These are phyloP conservation scores for Asclepias syriaca DNA, from an alignment of 257 asterid species.

Conservation along the genomic window DNA sequence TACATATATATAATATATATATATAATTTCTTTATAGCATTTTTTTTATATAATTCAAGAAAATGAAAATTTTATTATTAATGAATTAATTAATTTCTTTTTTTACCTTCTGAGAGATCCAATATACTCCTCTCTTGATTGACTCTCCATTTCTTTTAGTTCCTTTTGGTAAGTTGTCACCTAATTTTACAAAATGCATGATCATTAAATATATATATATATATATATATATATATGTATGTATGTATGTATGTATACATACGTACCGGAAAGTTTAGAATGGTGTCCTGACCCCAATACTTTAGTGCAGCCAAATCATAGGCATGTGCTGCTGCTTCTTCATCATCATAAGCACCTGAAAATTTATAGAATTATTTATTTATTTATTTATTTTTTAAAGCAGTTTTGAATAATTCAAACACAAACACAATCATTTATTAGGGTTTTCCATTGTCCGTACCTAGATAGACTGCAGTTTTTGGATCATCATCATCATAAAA, in stretches of 20 bases:
- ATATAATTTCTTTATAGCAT: neutral
- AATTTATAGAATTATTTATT: neutral
- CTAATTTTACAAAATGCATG: conserved; percentile 26
- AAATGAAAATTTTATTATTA: neutral
- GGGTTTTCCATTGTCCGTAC: conserved; percentile 18
- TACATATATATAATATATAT: too few relatives aligned
- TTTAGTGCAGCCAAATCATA: conserved; percentile 88
- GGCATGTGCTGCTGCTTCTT: conserved; percentile 81
- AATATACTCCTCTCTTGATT: conserved; percentile 80
- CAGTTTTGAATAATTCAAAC: too few relatives aligned
- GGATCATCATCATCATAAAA: conserved; percentile 16
- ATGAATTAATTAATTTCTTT: neutral
- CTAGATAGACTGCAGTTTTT: conserved; percentile 65
- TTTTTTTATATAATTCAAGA: neutral
- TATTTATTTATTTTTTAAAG: too few relatives aligned
- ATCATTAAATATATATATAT: neutral
- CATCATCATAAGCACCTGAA: conserved; percentile 83
- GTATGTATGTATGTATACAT: neutral
- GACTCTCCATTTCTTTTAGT: conserved; percentile 58
- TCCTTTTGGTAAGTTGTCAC: conserved; percentile 57
- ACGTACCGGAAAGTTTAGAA: conserved; percentile 70
- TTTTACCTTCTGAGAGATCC: conserved; percentile 72
- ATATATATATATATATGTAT: too few relatives aligned
- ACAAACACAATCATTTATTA: neutral
- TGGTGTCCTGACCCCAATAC: conserved; percentile 83